These are phyloP conservation scores for Helenozyma baotianmanensis DNA, from an alignment of 805 yeast genomes.

Conservation along the genomic window DNA sequence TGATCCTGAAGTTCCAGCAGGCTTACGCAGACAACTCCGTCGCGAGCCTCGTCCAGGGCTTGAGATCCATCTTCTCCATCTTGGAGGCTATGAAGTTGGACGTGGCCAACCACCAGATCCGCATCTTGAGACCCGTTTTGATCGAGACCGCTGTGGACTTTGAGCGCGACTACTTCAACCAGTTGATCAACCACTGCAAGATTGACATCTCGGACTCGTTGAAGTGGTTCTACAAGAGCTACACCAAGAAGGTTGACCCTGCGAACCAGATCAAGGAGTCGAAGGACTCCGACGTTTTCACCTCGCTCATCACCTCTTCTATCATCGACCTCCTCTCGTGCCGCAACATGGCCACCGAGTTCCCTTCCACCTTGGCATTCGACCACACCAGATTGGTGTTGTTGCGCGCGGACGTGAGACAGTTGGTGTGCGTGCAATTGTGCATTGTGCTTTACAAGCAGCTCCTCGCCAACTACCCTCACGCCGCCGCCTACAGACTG, in stretches of 20 bases:
- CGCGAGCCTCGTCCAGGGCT: constrained; percentile 61
- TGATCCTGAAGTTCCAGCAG: constrained; percentile 56
- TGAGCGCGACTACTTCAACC: constrained; percentile 76
- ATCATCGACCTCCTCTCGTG: constrained; percentile 66
- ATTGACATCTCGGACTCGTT: constrained; percentile 56
- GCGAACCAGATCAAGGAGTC: no score
- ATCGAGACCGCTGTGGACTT: constrained; percentile 85
- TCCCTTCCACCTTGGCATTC: constrained; percentile 78
- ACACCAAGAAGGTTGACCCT: constrained; percentile 16
- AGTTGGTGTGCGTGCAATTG: constrained; percentile 73
- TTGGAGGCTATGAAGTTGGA: constrained; percentile 93
- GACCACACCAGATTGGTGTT: constrained; percentile 77
- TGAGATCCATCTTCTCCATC: constrained; percentile 73
- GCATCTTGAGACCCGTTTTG: constrained; percentile 77
- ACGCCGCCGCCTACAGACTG: constrained; percentile 16
- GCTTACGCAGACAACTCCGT: constrained; percentile 47
- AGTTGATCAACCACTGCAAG: constrained; percentile 50
- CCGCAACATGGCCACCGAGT: constrained; percentile 74
- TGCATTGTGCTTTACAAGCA: constrained; percentile 72
- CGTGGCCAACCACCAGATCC: constrained; percentile 90
- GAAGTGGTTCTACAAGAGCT: constrained; percentile 56
- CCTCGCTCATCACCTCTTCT: constrained; percentile 44
- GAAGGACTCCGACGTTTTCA: constrained; percentile 20
- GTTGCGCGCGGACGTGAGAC: constrained; percentile 80
- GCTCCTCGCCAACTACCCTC: constrained; percentile 40